Evolutionary conservation across 2,329 filamentous ascomycete genomes (phyloP), one percentile per base, ranked within the genome.

Genomic region (Diaporthe amygdali): DNA sequence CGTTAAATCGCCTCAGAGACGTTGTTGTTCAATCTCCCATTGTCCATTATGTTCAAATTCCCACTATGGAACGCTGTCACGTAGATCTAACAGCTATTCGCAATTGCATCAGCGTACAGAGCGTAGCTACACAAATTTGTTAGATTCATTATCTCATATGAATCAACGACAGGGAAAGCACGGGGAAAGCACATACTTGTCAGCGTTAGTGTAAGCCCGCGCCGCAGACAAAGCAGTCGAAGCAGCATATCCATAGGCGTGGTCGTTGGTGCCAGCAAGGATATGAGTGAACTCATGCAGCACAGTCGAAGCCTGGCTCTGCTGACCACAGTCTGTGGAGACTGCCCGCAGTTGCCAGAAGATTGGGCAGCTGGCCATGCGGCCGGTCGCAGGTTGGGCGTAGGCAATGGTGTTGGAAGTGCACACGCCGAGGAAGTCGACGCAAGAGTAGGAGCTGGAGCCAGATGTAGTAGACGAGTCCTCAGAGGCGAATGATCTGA

Each of bases 271-370:
- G 30, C 51, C 27, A 7, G 66, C 66, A 2, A 68, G 51, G 41
- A 68, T 37, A 22, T 68, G 66, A 1, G 52, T 68, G 66, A 68
- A 68, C 49, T 68, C 66, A 32, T 68, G 66, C 52, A 68, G 39
- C 17, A 68, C 66, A 22, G 66, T 68, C 20, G 66, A 46, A 1
- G 66, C 66, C 52, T 68, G 66, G 41, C 52, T 68, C 66, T 68
- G 66, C 49, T 68, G 51, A 14, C 39, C 39, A 14, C 66, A 68
- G 22, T 52, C 66, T 4, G 25, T 8, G 2, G 66, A 68, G n/a
- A 30, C 27, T 12, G 66, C 52, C 0, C 39, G 66, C 20, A 68
- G 66, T 37, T 46, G 39, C 51, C 44, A 68, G 37, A 68, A 68
- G n/a, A 59, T 47, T 9, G 66, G 66, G 39, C 66, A 68, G n/a